Base-by-base conservation (phyloP, 352 stramenopile species). In the Pythium aphanidermatum region DNA sequence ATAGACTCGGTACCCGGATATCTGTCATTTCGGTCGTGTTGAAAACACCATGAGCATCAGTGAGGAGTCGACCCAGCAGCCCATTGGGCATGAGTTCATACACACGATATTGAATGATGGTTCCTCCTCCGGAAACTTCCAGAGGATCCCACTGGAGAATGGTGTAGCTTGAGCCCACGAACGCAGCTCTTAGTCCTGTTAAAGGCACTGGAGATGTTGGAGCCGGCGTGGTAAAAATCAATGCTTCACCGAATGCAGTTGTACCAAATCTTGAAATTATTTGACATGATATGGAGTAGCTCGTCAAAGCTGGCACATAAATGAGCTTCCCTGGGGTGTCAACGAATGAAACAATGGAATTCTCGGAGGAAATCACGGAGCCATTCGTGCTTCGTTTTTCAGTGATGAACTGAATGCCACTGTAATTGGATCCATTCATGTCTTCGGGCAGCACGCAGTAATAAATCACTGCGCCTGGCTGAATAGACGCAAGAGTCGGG, bases 121-220 rank as follows among this genome's bases (percentile, higher is more conserved):
- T 16, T 7, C 70, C 70, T 10, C 70, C 68, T 45, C 73, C 73
- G 12, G 60, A 68, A 23, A 71, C 42, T 21, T 40, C n/a, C 17
- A 70, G 73, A 13, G n/a, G 28, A 7, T 40, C 39, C 68, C 68
- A 83, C 8, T 41, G 17, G 21, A 81, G 12, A 17, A 44, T 12
- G 4, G 62, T 25, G 2, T 51, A 72, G 43, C 55, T 78, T 26
- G 68, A 50, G 2, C 45, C 43, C n/a, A n/a, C n/a, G n/a, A 13
- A 59, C 27, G 2, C 47, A 49, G 0, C 50, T 31, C 2, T 36
- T 17, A 44, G 29, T 4, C 42, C 74, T 29, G 21, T 40, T 24
- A 48, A 32, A 1, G 12, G 34, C 31, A 43, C 47, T 34, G 11
- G 52, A 5, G 25, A 9, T 20, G 17, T 29, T 14, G 52, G 35